A percentile compares a stretch with the other conserved stretches of the same genome.
Evolutionary conservation across 768 basidiomycete genomes (phyloP).

Genomic region (Agaricus subrufescens): DNA sequence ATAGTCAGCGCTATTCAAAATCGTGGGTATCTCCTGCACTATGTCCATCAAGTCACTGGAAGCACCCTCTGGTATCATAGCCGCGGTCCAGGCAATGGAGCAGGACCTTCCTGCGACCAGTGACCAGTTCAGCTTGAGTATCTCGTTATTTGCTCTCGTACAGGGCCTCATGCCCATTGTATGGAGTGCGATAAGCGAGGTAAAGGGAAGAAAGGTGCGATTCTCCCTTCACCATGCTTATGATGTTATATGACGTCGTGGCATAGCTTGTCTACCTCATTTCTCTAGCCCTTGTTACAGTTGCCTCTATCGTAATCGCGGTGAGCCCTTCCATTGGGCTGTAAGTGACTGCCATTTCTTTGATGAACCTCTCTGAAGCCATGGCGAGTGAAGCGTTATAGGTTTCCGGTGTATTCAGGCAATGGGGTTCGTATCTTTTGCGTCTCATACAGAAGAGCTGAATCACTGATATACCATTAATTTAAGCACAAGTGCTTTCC

Average conservation of each 20-base stretch:
- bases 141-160: constrained; percentile 66
- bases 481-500: constrained; percentile 40
- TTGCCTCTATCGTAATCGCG: constrained; percentile 55
- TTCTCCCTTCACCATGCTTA: neutral
- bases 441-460: neutral
- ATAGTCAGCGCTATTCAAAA: constrained; percentile 61
- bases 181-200: constrained; percentile 70
- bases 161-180: constrained; percentile 65
- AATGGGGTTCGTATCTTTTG: constrained; percentile 40
- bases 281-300: constrained; percentile 47
- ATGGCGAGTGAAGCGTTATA: constrained; percentile 38
- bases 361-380: neutral
- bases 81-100: constrained; percentile 59
- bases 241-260: neutral
- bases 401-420: constrained; percentile 67
- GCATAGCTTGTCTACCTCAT: constrained; percentile 45
- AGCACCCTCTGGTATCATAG: constrained; percentile 26
- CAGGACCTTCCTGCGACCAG: constrained; percentile 53
- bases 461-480: neutral
- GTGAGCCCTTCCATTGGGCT: constrained; percentile 46
- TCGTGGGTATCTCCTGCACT: constrained; percentile 32
- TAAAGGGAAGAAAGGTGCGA: constrained; percentile 67
- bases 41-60: neutral
- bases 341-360: constrained; percentile 23
- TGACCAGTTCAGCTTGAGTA: constrained; percentile 58